Evolutionary conservation across 1,139 yeast species (phyloP), one percentile per base, ranked within the genome.

Genomic region (Debaryomycetaceae sp.): DNA sequence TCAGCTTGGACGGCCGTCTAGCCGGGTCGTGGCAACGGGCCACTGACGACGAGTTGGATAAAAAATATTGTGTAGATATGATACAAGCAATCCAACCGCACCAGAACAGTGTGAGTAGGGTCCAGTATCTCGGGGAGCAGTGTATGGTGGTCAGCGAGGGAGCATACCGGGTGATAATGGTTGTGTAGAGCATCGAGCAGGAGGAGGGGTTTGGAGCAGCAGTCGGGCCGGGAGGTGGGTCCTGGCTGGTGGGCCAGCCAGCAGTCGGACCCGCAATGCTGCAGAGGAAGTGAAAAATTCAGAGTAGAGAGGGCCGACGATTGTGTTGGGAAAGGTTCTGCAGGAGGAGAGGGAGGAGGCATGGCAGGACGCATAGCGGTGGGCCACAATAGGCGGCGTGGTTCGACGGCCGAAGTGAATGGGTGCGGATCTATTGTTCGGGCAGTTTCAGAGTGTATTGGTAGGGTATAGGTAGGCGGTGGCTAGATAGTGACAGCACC

Each of bases 11-110:
- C 34, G 37, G 38, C 14, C 13, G 17, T 7, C 24, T 43, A 24
- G 30, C 40, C 13, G 45, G 45, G 11, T 38, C 42, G n/a, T 43
- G 42, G 40, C 37, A 31, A 13, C 23, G 36, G 30, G 27, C 36
- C 17, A 33, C 33, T 6, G 35, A 33, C 31, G 22, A 22, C 6
- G 27, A 14, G 9, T 24, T 39, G 23, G 42, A 37, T 5, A 31
- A 37, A 24, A 30, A 40, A 22, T 13, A 39, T 6, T 36, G 42
- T 31, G 14, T 31, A 30, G 38, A 22, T n/a, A 23, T 43, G 11
- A 24, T 37, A 20, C 30, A 33, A 27, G 33, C 24, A n/a, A 40
- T 43, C 22, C 39, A 36, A 37, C 42, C 39, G 27, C 13, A 23
- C 7, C 23, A 34, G 11, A 33, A 40, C 13, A 35, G 33, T 34